A percentile compares a stretch with the other conserved stretches of the same genome.
Conservation (phyloP, 1,284 basidiomycete genomes). For the Moniliella sp. region DNA sequence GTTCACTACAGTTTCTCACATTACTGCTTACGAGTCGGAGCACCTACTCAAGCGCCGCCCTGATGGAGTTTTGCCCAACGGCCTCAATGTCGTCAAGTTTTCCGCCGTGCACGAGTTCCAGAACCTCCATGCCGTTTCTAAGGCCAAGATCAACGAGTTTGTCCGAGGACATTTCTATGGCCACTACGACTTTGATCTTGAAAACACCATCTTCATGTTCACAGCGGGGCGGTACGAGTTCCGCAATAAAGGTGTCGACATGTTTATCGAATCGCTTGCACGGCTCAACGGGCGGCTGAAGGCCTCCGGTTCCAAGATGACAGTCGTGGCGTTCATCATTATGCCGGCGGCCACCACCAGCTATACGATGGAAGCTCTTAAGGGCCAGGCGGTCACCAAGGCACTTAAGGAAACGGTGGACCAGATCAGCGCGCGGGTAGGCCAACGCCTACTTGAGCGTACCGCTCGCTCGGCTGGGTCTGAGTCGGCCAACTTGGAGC, state of each 20-base stretch:
- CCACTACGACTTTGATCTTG: conserved; percentile 78
- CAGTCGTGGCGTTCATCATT: conserved; percentile 92
- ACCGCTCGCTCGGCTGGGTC: conserved; percentile 74
- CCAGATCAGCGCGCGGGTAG: conserved; percentile 78
- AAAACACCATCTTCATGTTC: conserved; percentile 82
- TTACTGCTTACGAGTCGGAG: conserved; percentile 81
- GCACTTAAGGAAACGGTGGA: conserved; percentile 74
- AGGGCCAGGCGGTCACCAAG: conserved; percentile 91
- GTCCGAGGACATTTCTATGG: conserved; percentile 93
- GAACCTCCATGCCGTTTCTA: conserved; percentile 72
- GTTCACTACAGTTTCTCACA: conserved; percentile 85
- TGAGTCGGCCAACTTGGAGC: conserved; percentile 31
- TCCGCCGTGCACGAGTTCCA: conserved; percentile 90
- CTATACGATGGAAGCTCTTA: conserved; percentile 89
- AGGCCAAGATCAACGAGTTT: conserved; percentile 94
- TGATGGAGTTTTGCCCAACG: conserved; percentile 95
- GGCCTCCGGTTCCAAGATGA: conserved; percentile 53
- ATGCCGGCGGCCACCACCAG: conserved; percentile 89
- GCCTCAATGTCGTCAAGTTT: conserved; percentile 90
- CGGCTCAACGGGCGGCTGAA: conserved; percentile 57
- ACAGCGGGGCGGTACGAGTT: conserved; percentile 97
- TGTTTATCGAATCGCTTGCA: conserved; percentile 92
- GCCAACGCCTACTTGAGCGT: conserved; percentile 72
- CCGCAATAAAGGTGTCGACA: conserved; percentile 94
- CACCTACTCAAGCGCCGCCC: conserved; percentile 89